Evolutionary conservation across 441 rosid species (phyloP).

Genomic region (Metrosideros polymorpha): DNA sequence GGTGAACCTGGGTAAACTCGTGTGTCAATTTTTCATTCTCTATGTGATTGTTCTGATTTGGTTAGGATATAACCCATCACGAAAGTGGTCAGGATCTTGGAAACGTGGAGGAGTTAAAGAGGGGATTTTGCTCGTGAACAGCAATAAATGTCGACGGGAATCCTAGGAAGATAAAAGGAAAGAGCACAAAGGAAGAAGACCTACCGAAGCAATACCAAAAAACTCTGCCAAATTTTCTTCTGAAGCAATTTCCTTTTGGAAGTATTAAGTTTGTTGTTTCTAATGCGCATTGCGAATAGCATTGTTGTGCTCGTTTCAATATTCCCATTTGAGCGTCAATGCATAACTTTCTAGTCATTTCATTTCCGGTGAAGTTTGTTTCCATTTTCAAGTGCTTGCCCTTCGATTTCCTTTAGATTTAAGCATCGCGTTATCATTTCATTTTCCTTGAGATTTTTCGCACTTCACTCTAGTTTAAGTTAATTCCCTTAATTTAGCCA

Average conservation of each 20-base stretch:
- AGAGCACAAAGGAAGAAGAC: not conserved
- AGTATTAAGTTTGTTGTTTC: not conserved
- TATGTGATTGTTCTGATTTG: too few relatives aligned
- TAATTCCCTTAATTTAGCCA: not conserved
- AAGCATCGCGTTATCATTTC: not conserved
- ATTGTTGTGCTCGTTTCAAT: not conserved
- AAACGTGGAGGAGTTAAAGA: not conserved
- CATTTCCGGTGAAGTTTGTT: not conserved
- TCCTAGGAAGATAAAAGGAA: not conserved
- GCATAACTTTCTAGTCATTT: not conserved
- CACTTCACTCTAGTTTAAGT: not conserved
- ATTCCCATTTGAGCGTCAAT: not conserved
- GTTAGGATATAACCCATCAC: too few relatives aligned
- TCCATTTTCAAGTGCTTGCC: not conserved
- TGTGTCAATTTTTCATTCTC: too few relatives aligned
- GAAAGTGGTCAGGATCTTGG: too few relatives aligned
- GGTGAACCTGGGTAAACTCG: too few relatives aligned
- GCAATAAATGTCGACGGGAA: not conserved
- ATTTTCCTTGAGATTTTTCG: not conserved
- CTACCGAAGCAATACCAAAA: not conserved
- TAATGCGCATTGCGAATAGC: not conserved
- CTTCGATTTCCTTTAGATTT: not conserved
- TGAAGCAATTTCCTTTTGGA: not conserved
- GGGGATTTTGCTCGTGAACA: not conserved
- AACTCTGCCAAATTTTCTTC: not conserved